Evolutionary conservation across 2,329 filamentous ascomycete species (phyloP), one percentile per base, ranked within the genome.

Genomic region (Verticillium klebahnii): DNA sequence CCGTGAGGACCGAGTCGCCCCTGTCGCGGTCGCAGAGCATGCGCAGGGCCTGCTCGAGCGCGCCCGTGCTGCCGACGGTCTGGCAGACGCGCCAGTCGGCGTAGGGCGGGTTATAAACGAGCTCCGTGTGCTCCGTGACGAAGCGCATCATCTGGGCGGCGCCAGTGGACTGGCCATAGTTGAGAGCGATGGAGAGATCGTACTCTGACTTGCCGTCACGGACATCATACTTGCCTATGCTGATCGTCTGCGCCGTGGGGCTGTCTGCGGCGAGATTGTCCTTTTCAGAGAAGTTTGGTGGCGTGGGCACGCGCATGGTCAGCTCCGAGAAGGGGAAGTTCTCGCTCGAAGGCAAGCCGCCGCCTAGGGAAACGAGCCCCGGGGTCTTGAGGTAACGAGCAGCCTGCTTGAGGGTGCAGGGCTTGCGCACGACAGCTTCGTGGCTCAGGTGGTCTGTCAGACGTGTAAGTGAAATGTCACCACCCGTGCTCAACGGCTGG

Each of bases 101-200:
- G 73, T 98, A 98, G 0, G 91, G 92, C 17, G 94, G 93, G 64
- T 86, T 83, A 75, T 92, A 91, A 17, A 97, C 87, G 61, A 98
- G 86, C 77, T 99, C 94, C 0, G 93, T 96, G 77, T 98, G 95
- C 79, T 99, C 95, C 0, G 93, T 96, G 58, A 98, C 82, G 78
- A 91, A 98, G 63, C 95, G 88, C 65, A 97, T 80, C 74, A 99
- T 82, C 77, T 97, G 95, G 3, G 92, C 90, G 12, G 92, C 87
- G 19, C 95, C 95, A 19, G 87, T 87, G 9, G 93, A 89, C 77
- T 97, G 93, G 37, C 91, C 92, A 74, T 99, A 99, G 78, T 99
- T 98, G 73, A 97, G 88, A 1, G 90, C 90, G 65, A 96, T 92
- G 56, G 91, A 87, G 59, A 99, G 85, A 77, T 99, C 95, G 68